A percentile compares a stretch with the other conserved stretches of the same genome.
Conservation (phyloP, 1,139 yeast species). For the Lodderomyces metapsilosis region DNA sequence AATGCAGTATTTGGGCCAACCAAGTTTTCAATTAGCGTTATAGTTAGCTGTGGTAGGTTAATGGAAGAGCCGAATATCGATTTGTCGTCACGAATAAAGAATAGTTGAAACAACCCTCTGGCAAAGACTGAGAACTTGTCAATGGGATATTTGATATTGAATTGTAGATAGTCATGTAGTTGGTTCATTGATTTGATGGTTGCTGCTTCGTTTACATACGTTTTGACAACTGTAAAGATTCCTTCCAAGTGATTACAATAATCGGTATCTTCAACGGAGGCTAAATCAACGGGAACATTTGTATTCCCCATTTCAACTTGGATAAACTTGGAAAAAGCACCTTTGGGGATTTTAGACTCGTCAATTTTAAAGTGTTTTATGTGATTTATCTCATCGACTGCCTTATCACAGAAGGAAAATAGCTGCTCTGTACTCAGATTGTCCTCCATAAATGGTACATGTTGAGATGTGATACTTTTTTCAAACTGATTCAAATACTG, state of each 20-base stretch:
- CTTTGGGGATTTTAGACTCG: constrained; percentile 21
- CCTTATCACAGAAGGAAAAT: constrained; percentile 19
- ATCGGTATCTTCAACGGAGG: constrained; percentile 20
- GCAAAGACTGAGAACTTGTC: constrained; percentile 48
- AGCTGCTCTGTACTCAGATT: not conserved
- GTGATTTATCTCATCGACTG: constrained; percentile 14
- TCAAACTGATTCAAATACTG: constrained; percentile 28
- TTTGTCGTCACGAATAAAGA: constrained; percentile 59
- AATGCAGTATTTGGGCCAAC: constrained; percentile 26
- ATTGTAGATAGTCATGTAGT: constrained; percentile 34
- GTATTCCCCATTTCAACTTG: constrained; percentile 56
- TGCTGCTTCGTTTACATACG: constrained; percentile 22
- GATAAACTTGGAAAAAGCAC: constrained; percentile 47
- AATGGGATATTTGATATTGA: constrained; percentile 28
- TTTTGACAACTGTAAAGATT: constrained; percentile 33
- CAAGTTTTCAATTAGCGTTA: constrained; percentile 24
- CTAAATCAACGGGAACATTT: constrained; percentile 53
- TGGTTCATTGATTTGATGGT: constrained; percentile 29
- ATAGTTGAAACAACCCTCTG: constrained; percentile 61
- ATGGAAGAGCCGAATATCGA: constrained; percentile 40
- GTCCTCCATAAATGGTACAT: constrained; percentile 9
- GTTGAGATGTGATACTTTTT: constrained; percentile 9
- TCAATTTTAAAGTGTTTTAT: constrained; percentile 9
- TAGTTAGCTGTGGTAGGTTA: constrained; percentile 16
- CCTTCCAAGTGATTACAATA: constrained; percentile 32